Conservation (phyloP, 2,329 filamentous ascomycete species). For the Catunica adiposa region DNA sequence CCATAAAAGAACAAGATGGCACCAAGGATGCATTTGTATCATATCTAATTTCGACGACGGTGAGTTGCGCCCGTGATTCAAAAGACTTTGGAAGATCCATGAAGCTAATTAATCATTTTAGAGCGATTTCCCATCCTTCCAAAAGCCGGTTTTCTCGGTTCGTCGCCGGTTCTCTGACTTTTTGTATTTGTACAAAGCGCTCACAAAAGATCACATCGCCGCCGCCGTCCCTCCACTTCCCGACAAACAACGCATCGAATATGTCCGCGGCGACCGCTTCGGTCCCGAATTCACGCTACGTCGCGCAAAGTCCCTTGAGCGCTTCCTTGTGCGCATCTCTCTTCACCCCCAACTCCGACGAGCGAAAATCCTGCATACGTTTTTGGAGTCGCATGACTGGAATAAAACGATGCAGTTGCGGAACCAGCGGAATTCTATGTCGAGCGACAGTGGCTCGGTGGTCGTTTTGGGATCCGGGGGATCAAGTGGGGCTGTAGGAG, state of each 20-base stretch:
- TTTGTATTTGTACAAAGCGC: constrained; percentile 83
- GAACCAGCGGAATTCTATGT: constrained; percentile 44
- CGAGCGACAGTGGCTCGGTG: constrained; percentile 23
- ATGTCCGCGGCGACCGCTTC: constrained; percentile 91
- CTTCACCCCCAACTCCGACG: constrained; percentile 80
- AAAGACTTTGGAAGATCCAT: background rate
- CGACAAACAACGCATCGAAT: constrained; percentile 98
- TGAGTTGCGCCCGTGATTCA: constrained; percentile 27
- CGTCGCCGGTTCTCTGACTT: constrained; percentile 96
- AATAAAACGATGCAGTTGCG: constrained; percentile 85
- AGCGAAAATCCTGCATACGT: constrained; percentile 66
- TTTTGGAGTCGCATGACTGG: constrained; percentile 89
- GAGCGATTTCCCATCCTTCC: constrained; percentile 91
- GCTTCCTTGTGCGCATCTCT: constrained; percentile 73
- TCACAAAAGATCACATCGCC: constrained; percentile 74
- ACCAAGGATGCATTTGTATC: constrained; percentile 95
- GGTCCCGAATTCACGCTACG: constrained; percentile 80
- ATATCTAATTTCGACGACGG: constrained; percentile 81
- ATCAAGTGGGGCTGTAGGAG: constrained; percentile 32
- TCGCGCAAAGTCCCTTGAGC: constrained; percentile 75
- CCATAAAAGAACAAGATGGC: constrained; percentile 88
- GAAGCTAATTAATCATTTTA: constrained; percentile 22
- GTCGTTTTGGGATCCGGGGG: background rate
- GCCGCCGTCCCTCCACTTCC: constrained; percentile 87
- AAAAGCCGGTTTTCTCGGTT: constrained; percentile 60